Evolutionary conservation across 345 rosid species (phyloP), one percentile per base, ranked within the genome.

Genomic region (Populus davidiana): DNA sequence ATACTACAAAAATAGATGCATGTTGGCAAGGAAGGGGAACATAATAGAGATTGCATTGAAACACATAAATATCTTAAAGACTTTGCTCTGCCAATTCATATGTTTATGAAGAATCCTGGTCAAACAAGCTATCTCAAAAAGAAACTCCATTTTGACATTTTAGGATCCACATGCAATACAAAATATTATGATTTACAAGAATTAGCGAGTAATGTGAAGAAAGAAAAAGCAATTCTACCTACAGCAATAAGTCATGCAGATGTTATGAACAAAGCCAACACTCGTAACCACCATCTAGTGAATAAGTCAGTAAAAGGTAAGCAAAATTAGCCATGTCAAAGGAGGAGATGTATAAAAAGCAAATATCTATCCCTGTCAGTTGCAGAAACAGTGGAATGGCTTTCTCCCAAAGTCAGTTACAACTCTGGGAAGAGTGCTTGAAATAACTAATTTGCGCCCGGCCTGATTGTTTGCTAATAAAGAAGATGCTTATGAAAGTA

Each of bases 1-100:
- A 81, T 89, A 87, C 99, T 95, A 82, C 87, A 76, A 84, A 36
- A 83, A 75, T 64, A 78, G 49, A 69, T 18, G 54, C 54, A 78
- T 16, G 64, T 59, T 78, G 81, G 76, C 52, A 71, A 67, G 64
- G 70, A 80, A 56, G 21, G 73, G 41, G 73, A 36, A 68, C n/a
- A 39, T 50, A 10, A 56, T 16, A 16, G 20, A 38, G 43, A 47
- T 36, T 71, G 49, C 50, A 64, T 36, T 29, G 20, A 20, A 49
- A 36, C 20, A 18, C 23, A 61, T 11, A 62, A 39, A 50, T 18
- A 54, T 23, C 3, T 13, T 52, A 52, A 52, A 36, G 36, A 12
- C 11, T 25, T 23, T 52, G 23, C 23, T 14, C 78, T 17, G 7
- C 13, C 31, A 76, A 36, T 8, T 17, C 27, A 36, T 66, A 67